Evolutionary conservation across 345 rosid species (phyloP).

Genomic region (Eucalyptus cloeziana): DNA sequence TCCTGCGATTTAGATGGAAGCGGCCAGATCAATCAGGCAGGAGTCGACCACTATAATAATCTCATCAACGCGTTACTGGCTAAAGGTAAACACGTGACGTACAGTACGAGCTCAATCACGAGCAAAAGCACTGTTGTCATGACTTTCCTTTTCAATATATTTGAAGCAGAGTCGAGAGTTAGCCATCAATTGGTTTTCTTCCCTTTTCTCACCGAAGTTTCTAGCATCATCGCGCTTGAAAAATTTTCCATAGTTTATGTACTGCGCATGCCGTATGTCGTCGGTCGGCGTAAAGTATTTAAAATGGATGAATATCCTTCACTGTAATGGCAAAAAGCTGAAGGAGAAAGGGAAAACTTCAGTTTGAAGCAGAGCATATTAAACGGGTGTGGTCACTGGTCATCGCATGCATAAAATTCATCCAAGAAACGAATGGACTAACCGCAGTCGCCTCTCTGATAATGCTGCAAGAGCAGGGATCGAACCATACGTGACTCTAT

Average conservation of each 20-base stretch:
- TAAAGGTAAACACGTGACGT: slow-evolving; percentile 9
- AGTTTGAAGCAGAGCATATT: background rate
- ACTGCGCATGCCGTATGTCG: background rate
- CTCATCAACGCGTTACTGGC: slow-evolving; percentile 75
- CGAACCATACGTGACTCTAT: slow-evolving; percentile 78
- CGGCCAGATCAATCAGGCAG: slow-evolving; percentile 74
- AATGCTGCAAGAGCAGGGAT: slow-evolving; percentile 37
- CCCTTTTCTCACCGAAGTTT: background rate
- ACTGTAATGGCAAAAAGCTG: background rate
- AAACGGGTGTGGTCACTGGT: background rate
- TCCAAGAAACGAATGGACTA: background rate
- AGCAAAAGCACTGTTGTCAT: background rate
- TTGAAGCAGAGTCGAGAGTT: background rate
- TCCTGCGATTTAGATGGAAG: slow-evolving; percentile 39
- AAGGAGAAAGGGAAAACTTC: background rate
- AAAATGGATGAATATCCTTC: background rate
- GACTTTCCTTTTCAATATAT: background rate
- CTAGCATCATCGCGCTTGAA: background rate
- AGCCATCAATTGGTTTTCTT: background rate
- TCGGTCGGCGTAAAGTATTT: background rate
- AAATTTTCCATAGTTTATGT: background rate
- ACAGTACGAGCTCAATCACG: background rate
- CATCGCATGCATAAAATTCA: background rate
- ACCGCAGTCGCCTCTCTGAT: background rate
- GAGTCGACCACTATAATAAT: slow-evolving; percentile 84